Percentiles rank a stretch among this genome's conserved stretches.
Conservation (phyloP, 2,329 filamentous ascomycete genomes). For the Colletotrichum costaricense region DNA sequence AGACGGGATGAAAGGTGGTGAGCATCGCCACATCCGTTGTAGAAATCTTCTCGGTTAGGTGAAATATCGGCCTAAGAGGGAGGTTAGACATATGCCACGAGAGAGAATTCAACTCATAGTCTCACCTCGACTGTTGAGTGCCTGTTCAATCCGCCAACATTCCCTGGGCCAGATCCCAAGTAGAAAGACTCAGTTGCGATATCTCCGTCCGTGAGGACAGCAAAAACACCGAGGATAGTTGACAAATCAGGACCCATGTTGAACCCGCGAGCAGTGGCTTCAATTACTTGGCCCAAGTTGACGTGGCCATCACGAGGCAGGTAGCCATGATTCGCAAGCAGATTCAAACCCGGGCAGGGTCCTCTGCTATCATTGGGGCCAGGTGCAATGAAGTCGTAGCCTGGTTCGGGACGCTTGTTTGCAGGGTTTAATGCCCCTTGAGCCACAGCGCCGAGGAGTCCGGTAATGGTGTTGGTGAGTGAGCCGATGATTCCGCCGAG, state of each 20-base stretch:
- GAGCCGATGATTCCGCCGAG: neutral
- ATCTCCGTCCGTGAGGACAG: slow-evolving; percentile 1
- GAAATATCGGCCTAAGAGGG: slow-evolving; percentile 12
- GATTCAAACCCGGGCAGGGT: slow-evolving; percentile 57
- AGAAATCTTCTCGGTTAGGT: slow-evolving; percentile 27
- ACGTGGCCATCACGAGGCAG: slow-evolving; percentile 51
- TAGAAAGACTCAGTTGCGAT: slow-evolving; percentile 26
- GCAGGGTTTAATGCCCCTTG: slow-evolving; percentile 9
- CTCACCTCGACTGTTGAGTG: slow-evolving; percentile 29
- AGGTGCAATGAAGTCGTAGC: slow-evolving; percentile 20
- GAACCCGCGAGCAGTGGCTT: slow-evolving; percentile 25
- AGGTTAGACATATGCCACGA: neutral
- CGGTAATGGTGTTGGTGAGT: slow-evolving; percentile 13
- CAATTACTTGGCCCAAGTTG: slow-evolving; percentile 25
- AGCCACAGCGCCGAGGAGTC: slow-evolving; percentile 25
- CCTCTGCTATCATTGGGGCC: slow-evolving; percentile 16
- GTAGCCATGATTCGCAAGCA: slow-evolving; percentile 56
- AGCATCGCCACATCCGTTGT: slow-evolving; percentile 27
- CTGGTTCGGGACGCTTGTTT: slow-evolving; percentile 22
- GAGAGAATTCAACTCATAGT: neutral
- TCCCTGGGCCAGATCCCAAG: slow-evolving; percentile 16
- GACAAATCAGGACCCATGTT: slow-evolving; percentile 22
- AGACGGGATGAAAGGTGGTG: slow-evolving; percentile 26
- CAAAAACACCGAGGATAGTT: slow-evolving; percentile 17
- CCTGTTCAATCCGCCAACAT: slow-evolving; percentile 25